Evolutionary conservation across 106 monocot genomes (phyloP).

Genomic region (Phalaenopsis equestris): DNA sequence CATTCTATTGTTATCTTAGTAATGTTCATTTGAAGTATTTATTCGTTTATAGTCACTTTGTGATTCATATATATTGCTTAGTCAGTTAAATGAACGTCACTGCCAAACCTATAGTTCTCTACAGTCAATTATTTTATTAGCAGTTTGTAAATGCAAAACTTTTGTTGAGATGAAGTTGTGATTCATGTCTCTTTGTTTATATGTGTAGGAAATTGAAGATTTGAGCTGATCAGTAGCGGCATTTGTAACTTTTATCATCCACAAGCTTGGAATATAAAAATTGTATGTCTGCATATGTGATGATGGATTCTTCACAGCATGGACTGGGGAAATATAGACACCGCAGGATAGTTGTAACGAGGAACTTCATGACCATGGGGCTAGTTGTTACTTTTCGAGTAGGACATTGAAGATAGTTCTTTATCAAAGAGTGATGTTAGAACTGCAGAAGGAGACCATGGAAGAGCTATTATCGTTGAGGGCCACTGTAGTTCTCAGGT

Average conservation of each 20-base stretch:
- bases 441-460: conserved; percentile 75
- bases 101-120: not conserved
- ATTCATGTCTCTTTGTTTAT: not conserved
- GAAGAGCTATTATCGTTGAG: too few species aligned
- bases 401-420: conserved; percentile 86
- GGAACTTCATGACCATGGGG: conserved; percentile 25
- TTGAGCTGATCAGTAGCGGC: not conserved
- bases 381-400: conserved; percentile 66
- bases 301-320: conserved; percentile 31
- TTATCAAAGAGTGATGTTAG: conserved; percentile 78
- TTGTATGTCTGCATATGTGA: conserved; percentile 22
- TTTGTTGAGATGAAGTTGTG: not conserved
- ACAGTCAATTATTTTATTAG: not conserved
- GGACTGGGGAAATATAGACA: conserved; percentile 21
- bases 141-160: not conserved
- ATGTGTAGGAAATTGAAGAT: not conserved
- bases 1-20: too few species aligned
- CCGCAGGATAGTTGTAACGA: conserved; percentile 22
- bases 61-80: not conserved
- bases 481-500: too few species aligned
- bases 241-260: too few species aligned
- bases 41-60: too few species aligned
- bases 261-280: not conserved
- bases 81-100: not conserved
- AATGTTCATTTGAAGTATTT: too few species aligned